A percentile compares a stretch with the other conserved stretches of the same genome.
Conservation (phyloP, 1,139 yeast species). For the Nakaseomyces uthaithaninus region DNA sequence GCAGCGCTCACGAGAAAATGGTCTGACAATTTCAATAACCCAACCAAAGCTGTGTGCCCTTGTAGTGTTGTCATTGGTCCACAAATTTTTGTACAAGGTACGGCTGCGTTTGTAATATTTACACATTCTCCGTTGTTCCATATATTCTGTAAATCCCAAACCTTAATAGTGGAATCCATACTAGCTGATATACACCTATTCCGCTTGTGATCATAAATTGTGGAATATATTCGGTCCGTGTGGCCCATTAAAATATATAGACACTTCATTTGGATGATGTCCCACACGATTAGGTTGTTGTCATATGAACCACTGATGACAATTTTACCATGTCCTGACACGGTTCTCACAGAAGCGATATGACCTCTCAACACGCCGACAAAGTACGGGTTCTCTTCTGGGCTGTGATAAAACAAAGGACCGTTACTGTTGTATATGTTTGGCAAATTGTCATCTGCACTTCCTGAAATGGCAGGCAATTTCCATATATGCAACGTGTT, state of each 20-base stretch:
- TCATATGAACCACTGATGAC: conserved; percentile 90
- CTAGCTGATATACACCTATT: conserved; percentile 86
- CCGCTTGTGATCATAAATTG: conserved; percentile 67
- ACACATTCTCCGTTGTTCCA: conserved; percentile 28
- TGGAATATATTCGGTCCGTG: conserved; percentile 77
- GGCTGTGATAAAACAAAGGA: conserved; percentile 34
- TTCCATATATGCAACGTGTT: conserved; percentile 85
- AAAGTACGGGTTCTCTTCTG: conserved; percentile 61
- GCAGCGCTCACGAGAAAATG: conserved; percentile 90
- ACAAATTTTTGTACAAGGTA: conserved; percentile 25
- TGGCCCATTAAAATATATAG: conserved; percentile 74
- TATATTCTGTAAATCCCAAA: conserved; percentile 67
- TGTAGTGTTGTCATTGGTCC: conserved; percentile 34
- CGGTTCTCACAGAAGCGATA: conserved; percentile 78
- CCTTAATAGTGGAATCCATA: conserved; percentile 79
- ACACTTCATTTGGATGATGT: conserved; percentile 64
- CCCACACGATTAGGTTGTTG: conserved; percentile 89
- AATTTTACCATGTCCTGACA: conserved; percentile 77
- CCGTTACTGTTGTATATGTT: conserved; percentile 16
- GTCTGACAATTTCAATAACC: conserved; percentile 69
- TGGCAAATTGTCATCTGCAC: conserved; percentile 23
- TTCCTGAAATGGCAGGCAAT: conserved; percentile 49
- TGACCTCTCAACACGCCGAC: conserved; percentile 79
- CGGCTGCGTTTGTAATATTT: conserved; percentile 21
- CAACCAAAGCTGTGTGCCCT: conserved; percentile 88